phyloP scores from a whole-genome alignment of 2,329 filamentous ascomycete genomes.

The Aspergillus viridinutans region DNA sequence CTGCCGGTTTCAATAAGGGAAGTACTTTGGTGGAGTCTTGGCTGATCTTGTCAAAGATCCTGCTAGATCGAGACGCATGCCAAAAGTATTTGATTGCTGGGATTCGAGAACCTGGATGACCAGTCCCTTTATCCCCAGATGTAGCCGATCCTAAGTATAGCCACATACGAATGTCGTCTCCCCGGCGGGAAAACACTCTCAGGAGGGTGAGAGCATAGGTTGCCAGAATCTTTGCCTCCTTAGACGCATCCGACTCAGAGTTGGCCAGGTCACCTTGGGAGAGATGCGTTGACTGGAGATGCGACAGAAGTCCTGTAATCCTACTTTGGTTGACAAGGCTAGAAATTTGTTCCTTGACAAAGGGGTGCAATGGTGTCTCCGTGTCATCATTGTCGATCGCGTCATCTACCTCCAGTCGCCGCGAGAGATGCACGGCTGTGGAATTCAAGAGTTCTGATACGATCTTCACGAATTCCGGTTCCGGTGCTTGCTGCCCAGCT shows the following conservation, averaged over 20 bases:
- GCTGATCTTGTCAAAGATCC: conserved; percentile 54
- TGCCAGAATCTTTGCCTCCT: conserved; percentile 69
- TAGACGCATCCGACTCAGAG: conserved; percentile 37
- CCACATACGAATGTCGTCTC: conserved; percentile 92
- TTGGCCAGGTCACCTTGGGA: conserved; percentile 20
- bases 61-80: conserved; percentile 59
- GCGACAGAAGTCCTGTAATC: conserved; percentile 60
- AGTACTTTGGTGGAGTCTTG: conserved; percentile 57
- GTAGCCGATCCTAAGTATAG: conserved; percentile 71
- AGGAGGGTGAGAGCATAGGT: conserved; percentile 83
- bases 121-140: conserved; percentile 31
- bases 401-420: conserved; percentile 44
- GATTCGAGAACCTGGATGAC: conserved; percentile 35
- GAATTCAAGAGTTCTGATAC: conserved; percentile 55
- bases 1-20: conserved; percentile 48
- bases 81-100: conserved; percentile 83
- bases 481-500: conserved; percentile 38
- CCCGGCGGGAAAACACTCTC: conserved; percentile 73
- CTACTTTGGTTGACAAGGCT: conserved; percentile 72
- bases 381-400: conserved; percentile 23
- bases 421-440: conserved; percentile 52
- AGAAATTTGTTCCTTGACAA: conserved; percentile 62
- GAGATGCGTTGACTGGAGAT: conserved; percentile 28
- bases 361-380: conserved; percentile 39
- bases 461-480: conserved; percentile 53